These are phyloP conservation scores for Jatropha curcas DNA, from an alignment of 345 rosid genomes.

Conservation along the genomic window DNA sequence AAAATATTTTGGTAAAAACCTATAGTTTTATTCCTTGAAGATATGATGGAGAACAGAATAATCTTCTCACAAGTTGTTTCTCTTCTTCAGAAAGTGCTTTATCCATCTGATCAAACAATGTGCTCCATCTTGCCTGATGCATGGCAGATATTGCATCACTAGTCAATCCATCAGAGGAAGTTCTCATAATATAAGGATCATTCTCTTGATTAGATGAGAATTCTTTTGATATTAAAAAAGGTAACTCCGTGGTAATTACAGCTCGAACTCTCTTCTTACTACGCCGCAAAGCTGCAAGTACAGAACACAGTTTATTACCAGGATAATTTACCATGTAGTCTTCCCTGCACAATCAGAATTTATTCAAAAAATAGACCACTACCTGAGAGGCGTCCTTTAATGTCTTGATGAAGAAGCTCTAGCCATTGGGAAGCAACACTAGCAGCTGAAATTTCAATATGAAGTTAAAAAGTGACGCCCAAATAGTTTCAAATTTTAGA, in stretches of 20 bases:
- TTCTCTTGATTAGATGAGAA: constrained; percentile 55
- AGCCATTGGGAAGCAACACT: constrained; percentile 91
- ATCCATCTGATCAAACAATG: constrained; percentile 76
- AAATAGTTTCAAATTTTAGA: background rate
- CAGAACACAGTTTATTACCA: constrained; percentile 19
- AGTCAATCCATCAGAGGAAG: constrained; percentile 36
- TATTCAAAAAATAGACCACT: constrained; percentile 12
- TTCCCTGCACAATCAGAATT: background rate
- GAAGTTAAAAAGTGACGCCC: background rate
- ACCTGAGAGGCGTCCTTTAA: constrained; percentile 90
- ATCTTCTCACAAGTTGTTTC: constrained; percentile 58
- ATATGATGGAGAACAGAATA: background rate
- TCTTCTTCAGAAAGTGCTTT: constrained; percentile 79
- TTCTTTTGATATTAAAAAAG: constrained; percentile 69
- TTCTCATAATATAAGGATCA: constrained; percentile 24
- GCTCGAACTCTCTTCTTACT: constrained; percentile 87
- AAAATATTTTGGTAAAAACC: background rate
- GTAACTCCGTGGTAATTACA: constrained; percentile 73
- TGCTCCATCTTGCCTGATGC: constrained; percentile 67
- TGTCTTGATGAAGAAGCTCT: constrained; percentile 91
- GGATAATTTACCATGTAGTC: background rate
- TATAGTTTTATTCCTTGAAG: background rate
- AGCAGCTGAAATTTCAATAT: constrained; percentile 63
- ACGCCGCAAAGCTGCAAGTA: constrained; percentile 69
- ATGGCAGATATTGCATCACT: constrained; percentile 35